These are phyloP conservation scores for Aureobasidium melanogenum DNA, from an alignment of 2,329 filamentous ascomycete genomes.

Conservation along the genomic window DNA sequence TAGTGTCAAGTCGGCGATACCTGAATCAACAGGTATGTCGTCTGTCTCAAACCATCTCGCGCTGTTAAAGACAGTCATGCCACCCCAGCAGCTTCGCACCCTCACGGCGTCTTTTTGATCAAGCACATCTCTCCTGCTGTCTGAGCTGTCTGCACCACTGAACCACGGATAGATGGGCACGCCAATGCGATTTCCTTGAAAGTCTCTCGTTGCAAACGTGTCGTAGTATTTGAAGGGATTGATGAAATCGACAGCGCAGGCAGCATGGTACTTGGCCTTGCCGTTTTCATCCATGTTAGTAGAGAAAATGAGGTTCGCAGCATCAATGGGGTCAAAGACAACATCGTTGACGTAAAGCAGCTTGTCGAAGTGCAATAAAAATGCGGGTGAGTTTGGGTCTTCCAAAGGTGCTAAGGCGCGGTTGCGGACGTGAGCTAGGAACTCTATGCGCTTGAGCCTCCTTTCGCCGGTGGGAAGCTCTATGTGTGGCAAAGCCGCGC, in stretches of 20 bases:
- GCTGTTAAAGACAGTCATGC: conserved; percentile 58
- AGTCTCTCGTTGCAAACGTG: conserved; percentile 62
- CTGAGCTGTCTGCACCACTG: conserved; percentile 41
- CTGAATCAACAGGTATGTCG: background rate
- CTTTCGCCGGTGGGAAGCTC: conserved; percentile 53
- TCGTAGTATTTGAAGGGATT: conserved; percentile 64
- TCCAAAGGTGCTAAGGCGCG: conserved; percentile 57
- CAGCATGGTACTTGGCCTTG: conserved; percentile 50
- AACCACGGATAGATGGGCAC: conserved; percentile 58
- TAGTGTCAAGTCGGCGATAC: background rate
- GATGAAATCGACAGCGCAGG: conserved; percentile 63
- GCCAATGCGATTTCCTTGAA: conserved; percentile 43
- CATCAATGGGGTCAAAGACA: conserved; percentile 50
- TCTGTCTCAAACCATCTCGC: conserved; percentile 47
- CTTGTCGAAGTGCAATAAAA: conserved; percentile 41
- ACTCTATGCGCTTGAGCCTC: conserved; percentile 64
- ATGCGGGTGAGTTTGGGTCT: conserved; percentile 30
- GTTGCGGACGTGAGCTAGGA: conserved; percentile 65
- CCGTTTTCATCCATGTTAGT: conserved; percentile 47
- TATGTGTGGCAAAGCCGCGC: conserved; percentile 42
- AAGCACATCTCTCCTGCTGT: conserved; percentile 53
- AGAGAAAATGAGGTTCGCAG: conserved; percentile 54
- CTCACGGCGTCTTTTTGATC: conserved; percentile 54
- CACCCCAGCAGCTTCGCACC: conserved; percentile 68
- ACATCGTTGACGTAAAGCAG: conserved; percentile 61